Evolutionary conservation across 495 filamentous ascomycete species (phyloP).

Genomic region (Lasiosphaeris hirsuta): DNA sequence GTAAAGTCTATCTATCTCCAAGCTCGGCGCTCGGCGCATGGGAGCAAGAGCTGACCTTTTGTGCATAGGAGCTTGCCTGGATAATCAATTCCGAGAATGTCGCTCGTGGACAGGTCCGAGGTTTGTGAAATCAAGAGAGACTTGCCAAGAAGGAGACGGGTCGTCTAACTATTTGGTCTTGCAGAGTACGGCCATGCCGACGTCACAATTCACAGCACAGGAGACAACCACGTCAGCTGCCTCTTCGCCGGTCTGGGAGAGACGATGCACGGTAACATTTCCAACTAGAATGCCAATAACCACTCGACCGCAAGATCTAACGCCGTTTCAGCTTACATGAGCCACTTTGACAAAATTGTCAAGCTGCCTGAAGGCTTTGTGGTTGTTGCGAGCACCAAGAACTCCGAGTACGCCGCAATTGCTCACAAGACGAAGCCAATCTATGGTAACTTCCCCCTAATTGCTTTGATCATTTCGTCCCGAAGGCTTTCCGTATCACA

Average conservation of each 20-base stretch:
- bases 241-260: conserved; percentile 70
- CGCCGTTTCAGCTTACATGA: conserved; percentile 62
- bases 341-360: conserved; percentile 78
- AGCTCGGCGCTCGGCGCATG: too few species aligned
- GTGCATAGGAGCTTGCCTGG: conserved; percentile 70
- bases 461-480: too few species aligned
- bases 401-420: conserved; percentile 75
- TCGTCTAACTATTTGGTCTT: neutral
- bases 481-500: too few species aligned
- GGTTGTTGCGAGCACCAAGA: conserved; percentile 67
- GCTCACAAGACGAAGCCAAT: conserved; percentile 66
- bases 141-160: neutral
- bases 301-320: conserved; percentile 19
- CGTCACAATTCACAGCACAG: conserved; percentile 43
- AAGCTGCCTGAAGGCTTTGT: conserved; percentile 68
- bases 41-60: too few species aligned
- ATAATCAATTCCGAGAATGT: conserved; percentile 65
- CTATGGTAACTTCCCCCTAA: conserved; percentile 47
- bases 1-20: neutral
- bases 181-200: conserved; percentile 34
- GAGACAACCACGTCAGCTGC: conserved; percentile 58
- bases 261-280: conserved; percentile 40
- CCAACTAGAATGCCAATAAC: neutral
- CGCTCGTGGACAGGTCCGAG: conserved; percentile 63
- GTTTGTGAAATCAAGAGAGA: neutral